A percentile compares a stretch with the other conserved stretches of the same genome.
Conservation (phyloP, 192 early-diverging fungal genomes). For the Lobosporangium transversale region DNA sequence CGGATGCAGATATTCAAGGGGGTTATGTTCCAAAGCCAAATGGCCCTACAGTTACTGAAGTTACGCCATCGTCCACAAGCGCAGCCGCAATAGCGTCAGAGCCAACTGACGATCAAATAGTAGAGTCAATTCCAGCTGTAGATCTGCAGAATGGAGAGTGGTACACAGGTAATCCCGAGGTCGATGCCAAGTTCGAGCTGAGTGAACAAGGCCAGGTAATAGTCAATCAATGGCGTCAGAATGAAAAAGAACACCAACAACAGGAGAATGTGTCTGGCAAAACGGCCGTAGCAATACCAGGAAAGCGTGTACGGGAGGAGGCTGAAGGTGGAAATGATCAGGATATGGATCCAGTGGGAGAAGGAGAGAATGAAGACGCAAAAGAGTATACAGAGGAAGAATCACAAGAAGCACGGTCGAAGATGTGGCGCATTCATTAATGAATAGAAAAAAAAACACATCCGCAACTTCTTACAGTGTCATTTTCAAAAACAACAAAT, state of each 20-base stretch:
- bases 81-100: slow-evolving; percentile 1
- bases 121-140: slow-evolving; percentile 26
- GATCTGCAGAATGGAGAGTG: slow-evolving; percentile 48
- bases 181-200: slow-evolving; percentile 43
- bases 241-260: background rate
- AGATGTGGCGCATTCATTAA: slow-evolving; percentile 47
- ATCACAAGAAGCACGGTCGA: slow-evolving; percentile 40
- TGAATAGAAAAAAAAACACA: too few relatives aligned
- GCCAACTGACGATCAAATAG: background rate
- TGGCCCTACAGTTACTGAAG: slow-evolving; percentile 28
- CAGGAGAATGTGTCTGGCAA: background rate
- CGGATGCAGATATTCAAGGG: slow-evolving; percentile 48
- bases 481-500: too few relatives aligned
- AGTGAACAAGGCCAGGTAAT: slow-evolving; percentile 54
- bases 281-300: background rate
- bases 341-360: slow-evolving; percentile 5
- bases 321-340: background rate
- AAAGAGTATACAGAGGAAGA: slow-evolving; percentile 38
- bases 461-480: too few relatives aligned
- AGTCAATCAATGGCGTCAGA: slow-evolving; percentile 28
- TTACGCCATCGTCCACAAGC: slow-evolving; percentile 8
- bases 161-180: slow-evolving; percentile 42
- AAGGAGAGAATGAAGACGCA: background rate
- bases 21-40: slow-evolving; percentile 42
- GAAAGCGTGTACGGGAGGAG: background rate